Evolutionary conservation across 495 filamentous ascomycete species (phyloP), one percentile per base, ranked within the genome.

Genomic region (Penicillium silybi): DNA sequence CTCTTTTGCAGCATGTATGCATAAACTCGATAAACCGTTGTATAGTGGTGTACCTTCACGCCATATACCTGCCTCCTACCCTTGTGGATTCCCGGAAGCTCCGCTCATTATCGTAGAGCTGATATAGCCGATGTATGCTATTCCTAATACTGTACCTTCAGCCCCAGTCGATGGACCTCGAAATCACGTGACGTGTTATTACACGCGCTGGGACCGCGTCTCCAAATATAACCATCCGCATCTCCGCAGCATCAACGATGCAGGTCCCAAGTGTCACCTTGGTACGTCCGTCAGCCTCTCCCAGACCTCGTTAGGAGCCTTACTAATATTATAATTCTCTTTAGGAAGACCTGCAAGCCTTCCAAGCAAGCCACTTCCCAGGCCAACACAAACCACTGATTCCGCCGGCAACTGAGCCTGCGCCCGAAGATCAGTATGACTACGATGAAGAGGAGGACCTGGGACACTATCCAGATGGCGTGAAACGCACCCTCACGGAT

Each of bases 401-500:
- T 22, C 46, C 42, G 56, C 71, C 43, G 47, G 66, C 39, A 53
- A 50, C 63, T 41, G 40, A 58, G 26, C 44, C 53, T 27, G 49
- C 57, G 34, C 64, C 73, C 18, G 62, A 74, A 23, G 58, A 74
- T 6, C 53, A 67, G 3, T 52, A 66, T 32, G 46, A 58, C 13
- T 58, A 75, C 16, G 74, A 79, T 4, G 79, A 85, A 17, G 84
- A 89, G 15, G 86, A 93, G 57, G 85, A 75, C 7, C 78, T 96
- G 11, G 95, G 92, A 19, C 93, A 90, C 67, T 98, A 97, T 62
- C 73, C 80, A 6, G 92, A 97, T 57, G 92, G 95, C 13, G 82
- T 84, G 47, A 95, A 95, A 65, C 85, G 95, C 6, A 96, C 91
- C 6, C 73, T 98, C 44, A 97, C 95, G 2, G 89, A 96, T 65